Conservation (phyloP, 2,329 filamentous ascomycete genomes). For the Monosporascus sp. region DNA sequence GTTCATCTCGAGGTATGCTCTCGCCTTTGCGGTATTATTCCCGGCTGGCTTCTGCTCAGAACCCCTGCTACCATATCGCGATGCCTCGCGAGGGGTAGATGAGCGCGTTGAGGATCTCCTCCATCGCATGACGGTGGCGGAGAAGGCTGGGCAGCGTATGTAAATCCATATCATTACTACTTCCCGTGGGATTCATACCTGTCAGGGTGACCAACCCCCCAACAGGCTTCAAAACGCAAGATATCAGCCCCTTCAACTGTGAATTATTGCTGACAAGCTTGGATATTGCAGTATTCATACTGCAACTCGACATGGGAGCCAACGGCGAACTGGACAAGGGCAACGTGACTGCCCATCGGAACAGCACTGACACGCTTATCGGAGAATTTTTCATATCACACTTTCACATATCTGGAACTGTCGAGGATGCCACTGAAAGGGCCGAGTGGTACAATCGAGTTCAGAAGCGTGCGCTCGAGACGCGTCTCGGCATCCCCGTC, state of each 20-base stretch:
- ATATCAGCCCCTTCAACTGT: no score
- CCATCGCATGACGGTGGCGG: conserved; percentile 40
- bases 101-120: conserved; percentile 42
- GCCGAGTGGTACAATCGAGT: conserved; percentile 38
- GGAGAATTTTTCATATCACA: conserved; percentile 35
- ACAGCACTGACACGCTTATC: conserved; percentile 28
- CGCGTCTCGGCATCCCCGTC: conserved; percentile 43
- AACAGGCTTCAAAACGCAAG: no score
- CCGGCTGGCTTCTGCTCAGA: no score
- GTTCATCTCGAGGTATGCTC: no score
- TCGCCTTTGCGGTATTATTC: no score
- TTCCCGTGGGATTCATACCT: no score
- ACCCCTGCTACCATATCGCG: no score
- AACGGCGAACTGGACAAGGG: conserved; percentile 19
- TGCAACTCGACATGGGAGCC: conserved; percentile 22
- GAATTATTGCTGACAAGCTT: no score
- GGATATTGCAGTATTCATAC: conserved; percentile 26
- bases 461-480: conserved; percentile 38
- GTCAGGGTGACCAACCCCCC: no score
- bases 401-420: conserved; percentile 41
- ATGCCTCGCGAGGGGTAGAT: conserved; percentile 26
- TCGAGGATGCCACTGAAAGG: conserved; percentile 30
- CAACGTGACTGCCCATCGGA: conserved; percentile 4
- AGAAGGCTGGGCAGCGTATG: conserved; percentile 41
- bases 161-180: conserved; percentile 10